phyloP scores from a whole-genome alignment of 2,329 filamentous ascomycete species.

The Colletotrichum liriopes region DNA sequence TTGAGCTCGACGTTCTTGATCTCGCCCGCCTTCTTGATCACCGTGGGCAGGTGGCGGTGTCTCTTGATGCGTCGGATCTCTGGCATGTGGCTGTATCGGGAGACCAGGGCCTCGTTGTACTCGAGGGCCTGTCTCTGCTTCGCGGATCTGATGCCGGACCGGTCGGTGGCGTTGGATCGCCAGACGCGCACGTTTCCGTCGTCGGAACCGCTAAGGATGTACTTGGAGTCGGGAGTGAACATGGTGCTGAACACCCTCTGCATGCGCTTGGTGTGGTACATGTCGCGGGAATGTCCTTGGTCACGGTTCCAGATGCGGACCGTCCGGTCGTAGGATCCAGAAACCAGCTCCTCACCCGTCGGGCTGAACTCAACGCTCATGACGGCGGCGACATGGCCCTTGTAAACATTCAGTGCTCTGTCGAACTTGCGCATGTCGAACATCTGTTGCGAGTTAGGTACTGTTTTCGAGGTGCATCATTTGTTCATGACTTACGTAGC shows the following conservation, averaged over 20 bases:
- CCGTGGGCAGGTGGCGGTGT: conserved; percentile 92
- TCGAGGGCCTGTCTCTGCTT: conserved; percentile 90
- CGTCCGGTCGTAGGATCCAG: conserved; percentile 88
- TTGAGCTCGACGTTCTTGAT: conserved; percentile 94
- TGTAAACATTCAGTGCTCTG: conserved; percentile 89
- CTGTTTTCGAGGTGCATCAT: neutral
- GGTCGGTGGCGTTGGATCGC: conserved; percentile 87
- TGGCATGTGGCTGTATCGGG: conserved; percentile 94
- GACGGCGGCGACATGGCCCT: conserved; percentile 90
- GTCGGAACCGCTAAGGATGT: conserved; percentile 91
- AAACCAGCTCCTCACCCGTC: conserved; percentile 93
- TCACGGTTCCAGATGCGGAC: conserved; percentile 87
- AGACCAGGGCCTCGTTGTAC: conserved; percentile 88
- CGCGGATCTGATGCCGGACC: conserved; percentile 88
- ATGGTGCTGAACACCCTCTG: conserved; percentile 86
- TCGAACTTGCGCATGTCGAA: conserved; percentile 96
- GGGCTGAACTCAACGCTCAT: conserved; percentile 98
- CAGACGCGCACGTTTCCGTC: conserved; percentile 92
- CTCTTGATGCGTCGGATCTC: conserved; percentile 92
- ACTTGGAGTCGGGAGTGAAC: conserved; percentile 92
- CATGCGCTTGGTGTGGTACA: conserved; percentile 99
- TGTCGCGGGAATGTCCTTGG: conserved; percentile 87
- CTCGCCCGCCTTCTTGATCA: conserved; percentile 94
- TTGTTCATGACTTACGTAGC: conserved; percentile 57
- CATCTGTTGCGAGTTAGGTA: conserved; percentile 54